Evolutionary conservation across 768 basidiomycete genomes (phyloP), one percentile per base, ranked within the genome.

Genomic region (Leccinellum rugosiceps): DNA sequence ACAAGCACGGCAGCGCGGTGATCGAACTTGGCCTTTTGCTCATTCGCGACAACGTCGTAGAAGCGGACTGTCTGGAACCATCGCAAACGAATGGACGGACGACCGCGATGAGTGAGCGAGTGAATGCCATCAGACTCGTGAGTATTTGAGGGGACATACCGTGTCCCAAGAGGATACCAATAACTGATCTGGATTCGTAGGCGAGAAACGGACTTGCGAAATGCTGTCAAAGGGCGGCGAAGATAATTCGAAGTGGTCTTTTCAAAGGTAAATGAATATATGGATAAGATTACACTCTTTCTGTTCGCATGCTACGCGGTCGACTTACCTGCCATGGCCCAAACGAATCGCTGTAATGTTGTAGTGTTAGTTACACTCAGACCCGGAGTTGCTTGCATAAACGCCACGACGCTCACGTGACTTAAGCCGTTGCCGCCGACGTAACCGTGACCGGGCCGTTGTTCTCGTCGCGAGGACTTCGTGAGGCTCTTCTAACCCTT

Each of bases 91-190:
- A 41, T 0, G n/a, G 2, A 41, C n/a, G 38, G n/a, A n/a, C 10
- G n/a, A 41, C 10, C 41, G 5, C 41, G 19, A 19, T 2, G 41
- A 41, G n/a, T 41, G n/a, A 10, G 38, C n/a, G n/a, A 41, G 17
- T 60, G 43, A 51, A 45, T 74, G 74, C 77, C 3, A 45, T 45
- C 14, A 17, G 46, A 14, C 3, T 11, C 31, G 21, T 17, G n/a
- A 26, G 30, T 62, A 7, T 48, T 44, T 9, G 28, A 35, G 55
- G 46, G 44, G 6, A 63, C 76, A 28, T 65, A 81, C 83, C 61
- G 90, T 84, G 72, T 98, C 96, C 96, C 96, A 98, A 58, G 90
- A 88, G 13, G 92, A 84, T 17, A 90, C 91, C 0, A 98, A 75
- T 1, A 98, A 75, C 19, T 88, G 85, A 54, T 88, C 80, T 3